Conservation (phyloP, 2,329 filamentous ascomycete genomes). For the Stagonosporopsis chrysanthemi region DNA sequence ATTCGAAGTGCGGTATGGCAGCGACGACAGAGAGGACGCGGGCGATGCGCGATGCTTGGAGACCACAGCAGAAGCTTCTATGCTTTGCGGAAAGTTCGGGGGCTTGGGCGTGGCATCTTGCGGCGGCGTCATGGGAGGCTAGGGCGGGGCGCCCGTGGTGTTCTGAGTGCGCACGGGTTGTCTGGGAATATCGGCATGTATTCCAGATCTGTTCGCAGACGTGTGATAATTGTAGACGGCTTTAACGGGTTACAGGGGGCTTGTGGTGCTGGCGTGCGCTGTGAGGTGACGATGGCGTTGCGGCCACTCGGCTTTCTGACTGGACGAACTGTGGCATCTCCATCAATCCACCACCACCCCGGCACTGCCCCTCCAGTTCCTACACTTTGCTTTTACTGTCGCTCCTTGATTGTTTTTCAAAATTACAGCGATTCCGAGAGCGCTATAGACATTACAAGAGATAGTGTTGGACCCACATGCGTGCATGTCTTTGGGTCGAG, state of each 20-base stretch:
- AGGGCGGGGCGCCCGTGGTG: slow-evolving; percentile 47
- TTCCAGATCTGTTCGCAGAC: slow-evolving; percentile 13
- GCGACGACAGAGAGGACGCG: slow-evolving; percentile 66
- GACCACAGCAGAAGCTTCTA: slow-evolving; percentile 65
- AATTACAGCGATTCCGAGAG: background rate
- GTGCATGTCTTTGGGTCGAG: slow-evolving; percentile 43
- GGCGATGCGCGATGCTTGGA: slow-evolving; percentile 67
- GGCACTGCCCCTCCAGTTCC: slow-evolving; percentile 15
- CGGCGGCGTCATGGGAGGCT: slow-evolving; percentile 51
- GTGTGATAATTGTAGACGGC: slow-evolving; percentile 9
- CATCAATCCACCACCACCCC: slow-evolving; percentile 28
- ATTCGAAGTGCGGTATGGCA: slow-evolving; percentile 63
- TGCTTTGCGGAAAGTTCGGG: slow-evolving; percentile 53
- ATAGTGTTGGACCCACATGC: slow-evolving; percentile 23
- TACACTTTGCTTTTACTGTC: slow-evolving; percentile 10
- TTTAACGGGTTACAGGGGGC: slow-evolving; percentile 12
- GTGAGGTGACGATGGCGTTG: slow-evolving; percentile 37
- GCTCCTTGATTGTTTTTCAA: slow-evolving; percentile 7
- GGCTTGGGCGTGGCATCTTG: slow-evolving; percentile 50
- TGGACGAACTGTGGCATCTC: slow-evolving; percentile 40
- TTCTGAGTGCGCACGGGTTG: slow-evolving; percentile 37
- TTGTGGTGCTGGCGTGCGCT: slow-evolving; percentile 21
- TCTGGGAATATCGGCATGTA: slow-evolving; percentile 46
- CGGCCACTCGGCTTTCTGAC: slow-evolving; percentile 44
- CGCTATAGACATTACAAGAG: slow-evolving; percentile 6